Evolutionary conservation across 2,329 filamentous ascomycete species (phyloP).

Genomic region (Beauveria sp.): DNA sequence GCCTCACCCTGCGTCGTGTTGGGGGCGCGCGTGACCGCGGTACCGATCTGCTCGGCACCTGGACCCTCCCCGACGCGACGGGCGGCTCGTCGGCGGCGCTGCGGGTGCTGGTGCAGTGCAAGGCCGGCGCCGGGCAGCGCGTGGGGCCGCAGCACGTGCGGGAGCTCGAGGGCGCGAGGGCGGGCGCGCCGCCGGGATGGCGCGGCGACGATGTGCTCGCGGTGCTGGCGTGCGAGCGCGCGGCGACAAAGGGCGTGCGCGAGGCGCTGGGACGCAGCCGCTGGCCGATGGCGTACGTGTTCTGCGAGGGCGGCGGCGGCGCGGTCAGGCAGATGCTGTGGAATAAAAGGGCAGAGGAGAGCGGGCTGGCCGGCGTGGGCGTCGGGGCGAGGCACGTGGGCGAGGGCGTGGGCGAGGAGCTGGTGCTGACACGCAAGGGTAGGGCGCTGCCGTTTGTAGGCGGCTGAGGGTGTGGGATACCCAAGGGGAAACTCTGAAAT

Average conservation of each 20-base stretch:
- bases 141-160: constrained; percentile 54
- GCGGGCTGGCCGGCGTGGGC: constrained; percentile 53
- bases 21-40: constrained; percentile 62
- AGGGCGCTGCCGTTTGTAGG: constrained; percentile 22
- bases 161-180: constrained; percentile 75
- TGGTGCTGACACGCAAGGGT: constrained; percentile 47
- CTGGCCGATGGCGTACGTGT: constrained; percentile 66
- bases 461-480: background rate
- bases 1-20: constrained; percentile 57
- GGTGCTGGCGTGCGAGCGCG: constrained; percentile 59
- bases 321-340: constrained; percentile 61
- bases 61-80: constrained; percentile 45
- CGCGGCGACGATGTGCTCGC: constrained; percentile 52
- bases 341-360: constrained; percentile 57
- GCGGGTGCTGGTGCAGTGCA: constrained; percentile 58
- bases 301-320: constrained; percentile 49
- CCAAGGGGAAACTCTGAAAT: too few relatives aligned
- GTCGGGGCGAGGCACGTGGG: constrained; percentile 37
- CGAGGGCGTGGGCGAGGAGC: constrained; percentile 19
- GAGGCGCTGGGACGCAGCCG: constrained; percentile 60
- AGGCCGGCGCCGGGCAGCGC: constrained; percentile 43
- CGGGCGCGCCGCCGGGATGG: constrained; percentile 67
- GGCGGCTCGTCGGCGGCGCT: constrained; percentile 17
- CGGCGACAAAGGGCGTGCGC: constrained; percentile 71
- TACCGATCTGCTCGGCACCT: constrained; percentile 67